Conservation (phyloP, 2,329 filamentous ascomycete species). For the Colletotrichum paranaense region DNA sequence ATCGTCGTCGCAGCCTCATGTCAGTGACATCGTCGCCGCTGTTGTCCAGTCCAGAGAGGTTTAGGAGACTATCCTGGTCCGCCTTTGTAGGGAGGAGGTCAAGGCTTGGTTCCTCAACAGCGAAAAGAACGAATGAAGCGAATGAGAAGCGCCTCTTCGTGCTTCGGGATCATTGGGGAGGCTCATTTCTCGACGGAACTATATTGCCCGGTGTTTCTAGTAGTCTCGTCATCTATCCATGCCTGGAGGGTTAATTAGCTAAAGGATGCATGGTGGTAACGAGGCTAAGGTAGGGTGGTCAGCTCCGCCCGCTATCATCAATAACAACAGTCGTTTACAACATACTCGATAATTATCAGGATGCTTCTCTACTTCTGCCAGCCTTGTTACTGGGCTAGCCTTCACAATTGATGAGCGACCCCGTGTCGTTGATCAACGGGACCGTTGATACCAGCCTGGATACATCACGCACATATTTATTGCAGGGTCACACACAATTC, state of each 20-base stretch:
- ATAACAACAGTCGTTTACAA: background rate
- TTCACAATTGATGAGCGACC: background rate
- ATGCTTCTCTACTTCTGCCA: background rate
- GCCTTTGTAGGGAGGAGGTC: background rate
- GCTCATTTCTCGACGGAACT: too few species aligned
- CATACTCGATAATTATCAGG: background rate
- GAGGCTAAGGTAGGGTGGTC: background rate
- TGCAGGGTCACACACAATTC: background rate
- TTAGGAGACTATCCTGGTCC: background rate
- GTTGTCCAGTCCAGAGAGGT: slow-evolving; percentile 30
- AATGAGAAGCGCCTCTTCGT: background rate
- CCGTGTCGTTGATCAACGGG: background rate
- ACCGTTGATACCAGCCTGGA: background rate
- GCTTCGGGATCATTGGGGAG: background rate
- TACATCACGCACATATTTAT: background rate
- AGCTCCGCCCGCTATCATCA: background rate
- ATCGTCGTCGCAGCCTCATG: background rate
- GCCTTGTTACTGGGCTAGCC: background rate
- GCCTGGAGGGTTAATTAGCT: too few species aligned
- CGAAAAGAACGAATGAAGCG: too few species aligned
- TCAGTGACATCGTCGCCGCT: slow-evolving; percentile 25
- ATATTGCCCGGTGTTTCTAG: too few species aligned
- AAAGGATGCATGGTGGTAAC: too few species aligned
- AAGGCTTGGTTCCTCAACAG: background rate
- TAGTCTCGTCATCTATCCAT: too few species aligned